Conservation (phyloP, 148 eudicot genomes). For the Chenopodium suecicum region DNA sequence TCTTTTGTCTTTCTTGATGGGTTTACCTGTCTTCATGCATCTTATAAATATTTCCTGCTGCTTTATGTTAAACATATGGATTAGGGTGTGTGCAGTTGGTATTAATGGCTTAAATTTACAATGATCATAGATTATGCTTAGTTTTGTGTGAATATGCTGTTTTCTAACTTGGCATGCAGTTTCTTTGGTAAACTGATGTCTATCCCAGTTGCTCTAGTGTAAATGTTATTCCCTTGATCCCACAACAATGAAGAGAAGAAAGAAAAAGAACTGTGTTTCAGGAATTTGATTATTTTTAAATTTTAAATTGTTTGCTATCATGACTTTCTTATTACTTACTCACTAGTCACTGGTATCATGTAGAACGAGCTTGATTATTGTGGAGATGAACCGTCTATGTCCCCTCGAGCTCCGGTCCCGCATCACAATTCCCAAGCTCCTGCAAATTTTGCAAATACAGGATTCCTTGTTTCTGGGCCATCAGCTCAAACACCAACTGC, state of each 20-base stretch:
- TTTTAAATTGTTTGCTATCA: not conserved
- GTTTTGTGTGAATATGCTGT: not conserved
- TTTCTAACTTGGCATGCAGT: not conserved
- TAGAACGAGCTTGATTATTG: slow-evolving; percentile 40
- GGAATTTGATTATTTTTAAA: not conserved
- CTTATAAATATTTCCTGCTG: not conserved
- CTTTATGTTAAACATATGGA: not conserved
- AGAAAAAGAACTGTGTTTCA: not conserved
- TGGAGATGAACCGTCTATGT: slow-evolving; percentile 41
- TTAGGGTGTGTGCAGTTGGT: not conserved
- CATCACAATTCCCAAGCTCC: slow-evolving; percentile 29
- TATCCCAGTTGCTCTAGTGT: not conserved
- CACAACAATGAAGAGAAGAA: not conserved
- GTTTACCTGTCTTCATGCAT: not conserved
- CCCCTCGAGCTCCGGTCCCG: slow-evolving; percentile 37
- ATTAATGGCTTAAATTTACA: not conserved
- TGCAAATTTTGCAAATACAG: slow-evolving; percentile 21
- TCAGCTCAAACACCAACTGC: slow-evolving; percentile 23
- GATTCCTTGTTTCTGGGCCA: slow-evolving; percentile 29
- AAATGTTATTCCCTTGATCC: not conserved
- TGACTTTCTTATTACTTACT: not conserved
- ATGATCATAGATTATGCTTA: not conserved
- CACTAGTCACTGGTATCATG: slow-evolving; percentile 15
- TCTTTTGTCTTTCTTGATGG: not conserved
- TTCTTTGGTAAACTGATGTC: not conserved